Conservation (phyloP, 108 stramenopile species). For the Cyclotella sp. region DNA sequence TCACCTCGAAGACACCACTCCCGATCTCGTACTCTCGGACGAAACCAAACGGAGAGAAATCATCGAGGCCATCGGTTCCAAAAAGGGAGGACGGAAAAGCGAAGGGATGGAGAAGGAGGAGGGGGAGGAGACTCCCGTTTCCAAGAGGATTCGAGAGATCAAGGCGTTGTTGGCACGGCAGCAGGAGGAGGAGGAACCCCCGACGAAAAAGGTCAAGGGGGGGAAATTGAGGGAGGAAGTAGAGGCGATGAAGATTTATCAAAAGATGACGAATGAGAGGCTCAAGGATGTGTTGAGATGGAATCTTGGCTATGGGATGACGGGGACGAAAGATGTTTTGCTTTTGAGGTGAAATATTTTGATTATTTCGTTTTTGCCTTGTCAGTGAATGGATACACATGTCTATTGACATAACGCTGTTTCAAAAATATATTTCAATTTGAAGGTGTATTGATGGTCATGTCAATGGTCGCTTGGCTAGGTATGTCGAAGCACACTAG, state of each 20-base stretch:
- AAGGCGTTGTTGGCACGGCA: conserved; percentile 19
- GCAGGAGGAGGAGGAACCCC: conserved; percentile 43
- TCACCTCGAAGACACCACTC: conserved; percentile 53
- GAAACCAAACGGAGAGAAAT: conserved; percentile 33
- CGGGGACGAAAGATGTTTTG: conserved; percentile 72
- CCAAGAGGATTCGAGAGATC: conserved; percentile 29
- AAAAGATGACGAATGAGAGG: conserved; percentile 56
- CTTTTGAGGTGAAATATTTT: conserved; percentile 39
- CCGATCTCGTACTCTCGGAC: conserved; percentile 36
- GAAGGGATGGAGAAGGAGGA: conserved; percentile 8
- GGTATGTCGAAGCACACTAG: conserved; percentile 2
- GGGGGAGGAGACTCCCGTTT: conserved; percentile 20
- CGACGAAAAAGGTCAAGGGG: conserved; percentile 58
- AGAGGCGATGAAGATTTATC: conserved; percentile 47
- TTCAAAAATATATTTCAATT: neutral
- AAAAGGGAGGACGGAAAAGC: conserved; percentile 29
- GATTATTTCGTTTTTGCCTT: too few relatives aligned
- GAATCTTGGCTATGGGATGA: conserved; percentile 66
- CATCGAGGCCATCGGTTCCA: conserved; percentile 33
- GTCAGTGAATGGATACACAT: neutral
- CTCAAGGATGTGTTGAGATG: conserved; percentile 78
- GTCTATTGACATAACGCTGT: neutral
- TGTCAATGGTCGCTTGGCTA: conserved; percentile 72
- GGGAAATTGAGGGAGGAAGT: conserved; percentile 14
- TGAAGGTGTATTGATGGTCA: conserved; percentile 73